Evolutionary conservation across 352 stramenopile genomes (phyloP).

Genomic region (Globisporangium ultimum): DNA sequence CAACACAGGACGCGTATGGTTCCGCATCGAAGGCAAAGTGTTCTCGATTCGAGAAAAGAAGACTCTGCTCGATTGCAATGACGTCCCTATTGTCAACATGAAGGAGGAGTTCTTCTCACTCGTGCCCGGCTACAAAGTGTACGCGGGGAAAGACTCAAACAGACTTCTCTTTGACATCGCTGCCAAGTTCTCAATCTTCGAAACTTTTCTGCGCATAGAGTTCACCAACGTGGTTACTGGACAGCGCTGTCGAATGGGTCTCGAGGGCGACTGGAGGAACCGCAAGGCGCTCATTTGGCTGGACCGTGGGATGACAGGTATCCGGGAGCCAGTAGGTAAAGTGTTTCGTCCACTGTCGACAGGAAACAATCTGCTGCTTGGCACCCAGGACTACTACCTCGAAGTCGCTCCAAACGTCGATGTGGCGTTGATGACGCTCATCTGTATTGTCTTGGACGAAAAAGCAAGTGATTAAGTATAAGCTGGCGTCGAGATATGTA

Average conservation of each 20-base stretch:
- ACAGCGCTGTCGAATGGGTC: slow-evolving; percentile 3
- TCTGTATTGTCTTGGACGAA: slow-evolving; percentile 24
- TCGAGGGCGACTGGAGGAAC: slow-evolving; percentile 3
- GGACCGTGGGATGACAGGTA: background rate
- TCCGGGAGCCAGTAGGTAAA: background rate
- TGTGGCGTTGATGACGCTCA: slow-evolving; percentile 22
- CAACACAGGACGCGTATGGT: slow-evolving; percentile 5
- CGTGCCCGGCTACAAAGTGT: background rate
- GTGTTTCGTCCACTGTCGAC: background rate
- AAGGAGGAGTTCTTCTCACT: no score
- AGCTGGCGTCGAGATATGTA: background rate
- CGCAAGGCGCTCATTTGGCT: slow-evolving; percentile 8
- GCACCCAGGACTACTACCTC: slow-evolving; percentile 13
- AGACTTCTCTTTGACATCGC: background rate
- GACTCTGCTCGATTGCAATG: no score
- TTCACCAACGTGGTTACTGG: background rate
- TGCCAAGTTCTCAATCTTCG: background rate
- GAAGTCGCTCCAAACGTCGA: slow-evolving; percentile 28
- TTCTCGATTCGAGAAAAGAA: slow-evolving; percentile 13
- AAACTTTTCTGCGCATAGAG: background rate
- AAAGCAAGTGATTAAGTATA: background rate
- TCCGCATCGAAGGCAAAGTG: slow-evolving; percentile 18
- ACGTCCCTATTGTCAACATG: no score
- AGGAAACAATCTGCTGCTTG: no score
- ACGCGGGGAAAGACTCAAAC: background rate